Base-by-base conservation (phyloP, 768 basidiomycete genomes). In the Termitomyces sp. region DNA sequence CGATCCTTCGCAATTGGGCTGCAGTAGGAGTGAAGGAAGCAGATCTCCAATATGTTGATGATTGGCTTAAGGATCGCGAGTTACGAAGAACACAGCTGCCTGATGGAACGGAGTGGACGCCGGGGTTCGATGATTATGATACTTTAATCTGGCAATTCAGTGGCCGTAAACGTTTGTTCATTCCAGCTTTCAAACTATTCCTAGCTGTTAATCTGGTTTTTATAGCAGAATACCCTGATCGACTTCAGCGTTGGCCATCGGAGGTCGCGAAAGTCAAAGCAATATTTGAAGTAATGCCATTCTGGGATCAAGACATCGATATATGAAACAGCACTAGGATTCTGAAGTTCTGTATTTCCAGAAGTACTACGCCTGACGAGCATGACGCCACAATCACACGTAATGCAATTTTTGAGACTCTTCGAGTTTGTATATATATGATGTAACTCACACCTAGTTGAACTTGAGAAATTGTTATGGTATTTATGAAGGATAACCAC, bases 191-290 rank as follows among this genome's bases (percentile, higher is more conserved):
- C 12, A 24, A 11, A 22, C 65, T 28, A 28, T 28, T 28, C 28
- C 28, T 28, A 28, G 2, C 28, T 28, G 28, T 28, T 28, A 28
- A 28, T 4, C 28, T 28, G 28, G 28, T 28, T 28, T 28, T 4
- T 28, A 28, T 28, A 28, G 28, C 28, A 28, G 28, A 28, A 28
- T 28, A 28, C 28, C 32, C 55, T 38, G 57, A 65, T 45, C 55
- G 38, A 18, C 59, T 67, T 20, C 59, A 59, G n/a, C 60, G 66
- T 15, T 67, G 64, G 64, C 59, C 59, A 4, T 67, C 63, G 4
- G 61, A 60, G 22, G 60, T 63, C 51, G 58, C 62, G 6, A 65
- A 65, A 45, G 61, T 51, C 51, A 67, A 59, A 46, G 55, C 57
- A 15, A 28, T 57, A 22, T 55, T 62, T 6, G 55, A 65, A 55